These are phyloP conservation scores for Eucalyptus cloeziana DNA, from an alignment of 345 rosid genomes.

Conservation along the genomic window DNA sequence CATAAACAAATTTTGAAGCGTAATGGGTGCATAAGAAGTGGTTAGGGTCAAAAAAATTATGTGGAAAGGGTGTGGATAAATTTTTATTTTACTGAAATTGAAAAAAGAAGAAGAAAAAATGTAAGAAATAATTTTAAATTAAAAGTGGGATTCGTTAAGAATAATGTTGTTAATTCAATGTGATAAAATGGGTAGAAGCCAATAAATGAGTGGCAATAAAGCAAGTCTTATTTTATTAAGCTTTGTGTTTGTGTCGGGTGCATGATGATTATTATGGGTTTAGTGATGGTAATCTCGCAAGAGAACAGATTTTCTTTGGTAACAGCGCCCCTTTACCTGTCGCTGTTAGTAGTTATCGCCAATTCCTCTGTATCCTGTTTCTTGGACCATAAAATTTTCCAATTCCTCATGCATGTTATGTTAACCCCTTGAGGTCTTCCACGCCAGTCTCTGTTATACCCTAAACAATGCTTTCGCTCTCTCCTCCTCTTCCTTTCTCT, in stretches of 20 bases:
- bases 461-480: background rate
- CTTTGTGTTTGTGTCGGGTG: background rate
- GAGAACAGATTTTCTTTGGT: background rate
- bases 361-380: background rate
- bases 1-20: too few species aligned
- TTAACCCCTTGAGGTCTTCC: background rate
- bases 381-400: background rate
- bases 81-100: too few species aligned
- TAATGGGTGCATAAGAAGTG: too few species aligned
- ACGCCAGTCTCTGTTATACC: background rate
- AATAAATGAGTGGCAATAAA: accelerated
- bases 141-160: accelerated
- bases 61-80: too few species aligned
- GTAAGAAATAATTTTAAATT: too few species aligned
- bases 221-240: too few species aligned
- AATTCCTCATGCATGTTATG: background rate
- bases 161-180: too few species aligned
- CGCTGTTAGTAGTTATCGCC: background rate
- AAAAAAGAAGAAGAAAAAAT: too few species aligned
- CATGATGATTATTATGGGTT: background rate
- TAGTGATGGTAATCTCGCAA: background rate
- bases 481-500: background rate
- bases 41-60: too few species aligned
- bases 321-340: background rate
- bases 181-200: too few species aligned